phyloP scores from a whole-genome alignment of 1,284 basidiomycete species.

The Gymnopus androsaceus region DNA sequence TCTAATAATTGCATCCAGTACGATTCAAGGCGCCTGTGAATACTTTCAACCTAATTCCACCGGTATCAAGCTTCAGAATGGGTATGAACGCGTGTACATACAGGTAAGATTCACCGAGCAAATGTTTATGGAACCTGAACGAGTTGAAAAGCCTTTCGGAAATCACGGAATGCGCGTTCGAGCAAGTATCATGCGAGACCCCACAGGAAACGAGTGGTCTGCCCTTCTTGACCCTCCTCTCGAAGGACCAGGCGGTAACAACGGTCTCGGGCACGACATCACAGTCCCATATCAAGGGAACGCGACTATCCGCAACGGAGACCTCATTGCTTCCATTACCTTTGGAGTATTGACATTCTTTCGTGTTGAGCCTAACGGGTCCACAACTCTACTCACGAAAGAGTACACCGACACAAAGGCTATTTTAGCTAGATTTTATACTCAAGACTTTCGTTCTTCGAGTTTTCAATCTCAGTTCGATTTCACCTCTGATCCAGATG shows the following conservation, averaged over 20 bases:
- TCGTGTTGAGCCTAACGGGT: conserved; percentile 36
- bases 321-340: conserved; percentile 33
- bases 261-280: conserved; percentile 36
- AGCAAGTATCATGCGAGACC: conserved; percentile 40
- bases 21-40: conserved; percentile 8
- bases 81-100: conserved; percentile 37
- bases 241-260: conserved; percentile 37
- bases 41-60: conserved; percentile 31
- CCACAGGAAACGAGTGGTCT: conserved; percentile 38
- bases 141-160: conserved; percentile 36
- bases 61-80: conserved; percentile 42
- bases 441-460: conserved; percentile 36
- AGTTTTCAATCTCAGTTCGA: conserved; percentile 40
- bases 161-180: conserved; percentile 41
- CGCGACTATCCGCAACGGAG: conserved; percentile 37
- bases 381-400: conserved; percentile 33
- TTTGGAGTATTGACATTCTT: conserved; percentile 36
- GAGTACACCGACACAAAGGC: conserved; percentile 42
- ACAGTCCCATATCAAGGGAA: conserved; percentile 35
- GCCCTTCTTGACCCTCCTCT: conserved; percentile 41
- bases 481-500: conserved; percentile 36
- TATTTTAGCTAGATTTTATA: conserved; percentile 36
- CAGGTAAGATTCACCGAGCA: conserved; percentile 31
- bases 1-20: conserved; percentile 1
- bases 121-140: not conserved